Evolutionary conservation across 2,329 filamentous ascomycete genomes (phyloP), one percentile per base, ranked within the genome.

Genomic region (Aspergillus awamori): DNA sequence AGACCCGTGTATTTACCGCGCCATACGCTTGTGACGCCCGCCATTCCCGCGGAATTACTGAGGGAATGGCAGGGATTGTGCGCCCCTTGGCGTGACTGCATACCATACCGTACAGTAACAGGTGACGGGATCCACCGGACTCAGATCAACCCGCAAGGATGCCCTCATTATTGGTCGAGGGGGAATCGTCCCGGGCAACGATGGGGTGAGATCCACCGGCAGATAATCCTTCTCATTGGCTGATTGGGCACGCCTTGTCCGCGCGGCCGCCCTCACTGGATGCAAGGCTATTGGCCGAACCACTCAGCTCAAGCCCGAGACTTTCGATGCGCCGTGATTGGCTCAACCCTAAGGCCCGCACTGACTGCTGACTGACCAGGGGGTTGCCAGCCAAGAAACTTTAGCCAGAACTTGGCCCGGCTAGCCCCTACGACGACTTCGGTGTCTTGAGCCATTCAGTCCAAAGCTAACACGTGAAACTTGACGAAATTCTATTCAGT

Each of bases 71-170:
- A 6, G 33, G 33, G 11, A 6, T 36, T 36, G 33, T 36, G 33
- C 33, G 11, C 33, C 33, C 33, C 33, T 36, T 36, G 54, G 7
- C 6, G 30, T 48, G 26, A 17, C 52, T 36, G 33, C 33, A 54
- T 64, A 65, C 59, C 57, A 57, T 67, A 68, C 59, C 30, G n/a
- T 59, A 67, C 66, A 10, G 54, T 63, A 58, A 36, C 8, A 43
- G 47, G 20, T 30, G 30, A 30, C 26, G 13, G 33, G 17, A 51
- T 52, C 65, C 62, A 65, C 60, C 58, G 33, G 39, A 39, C 61
- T 55, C 64, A 63, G 65, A 65, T 66, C 63, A 63, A 45, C 59
- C 64, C 54, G 64, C 59, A 66, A 68, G 63, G 65, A 62, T 49
- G 54, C 45, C 15, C n/a, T 33, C 61, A 65, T 65, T 62, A 69